Conservation (phyloP, 2,329 filamentous ascomycete genomes). For the Ampelomyces quisqualis region DNA sequence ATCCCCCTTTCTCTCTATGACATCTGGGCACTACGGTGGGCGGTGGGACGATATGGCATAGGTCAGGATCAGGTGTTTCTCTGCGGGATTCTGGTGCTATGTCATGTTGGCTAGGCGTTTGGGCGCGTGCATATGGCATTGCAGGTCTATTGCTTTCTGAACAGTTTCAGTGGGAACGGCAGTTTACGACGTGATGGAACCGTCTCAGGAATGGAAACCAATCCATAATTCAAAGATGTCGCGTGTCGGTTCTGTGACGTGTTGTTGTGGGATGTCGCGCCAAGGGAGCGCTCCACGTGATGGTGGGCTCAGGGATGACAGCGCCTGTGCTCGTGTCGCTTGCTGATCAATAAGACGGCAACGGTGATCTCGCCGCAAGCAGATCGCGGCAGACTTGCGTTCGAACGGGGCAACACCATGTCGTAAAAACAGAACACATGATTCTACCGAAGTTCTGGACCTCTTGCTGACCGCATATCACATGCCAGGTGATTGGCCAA, state of each 20-base stretch:
- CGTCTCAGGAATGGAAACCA: conserved; percentile 21
- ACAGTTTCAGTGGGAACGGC: conserved; percentile 9
- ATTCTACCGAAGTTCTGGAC: background rate
- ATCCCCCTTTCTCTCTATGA: conserved; percentile 34
- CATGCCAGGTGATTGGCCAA: background rate
- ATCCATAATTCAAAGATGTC: conserved; percentile 18
- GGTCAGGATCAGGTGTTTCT: conserved; percentile 21
- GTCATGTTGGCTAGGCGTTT: conserved; percentile 33
- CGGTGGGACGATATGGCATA: conserved; percentile 9
- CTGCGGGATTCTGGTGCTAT: conserved; percentile 12
- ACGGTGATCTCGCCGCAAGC: background rate
- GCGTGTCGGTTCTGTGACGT: conserved; percentile 8
- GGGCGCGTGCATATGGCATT: conserved; percentile 11
- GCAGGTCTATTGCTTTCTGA: conserved; percentile 7
- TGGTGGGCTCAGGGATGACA: background rate
- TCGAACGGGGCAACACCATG: background rate
- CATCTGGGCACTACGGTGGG: conserved; percentile 11
- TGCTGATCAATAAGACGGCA: background rate
- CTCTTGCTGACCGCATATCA: background rate
- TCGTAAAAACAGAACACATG: background rate
- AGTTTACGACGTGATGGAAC: conserved; percentile 22
- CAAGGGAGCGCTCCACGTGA: conserved; percentile 9
- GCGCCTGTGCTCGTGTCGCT: background rate
- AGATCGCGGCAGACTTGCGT: background rate
- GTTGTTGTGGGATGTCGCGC: conserved; percentile 16